Percentiles rank a stretch among this genome's conserved stretches.
Evolutionary conservation across 352 stramenopile genomes (phyloP).

Genomic region (Halophytophthora polymorphica): DNA sequence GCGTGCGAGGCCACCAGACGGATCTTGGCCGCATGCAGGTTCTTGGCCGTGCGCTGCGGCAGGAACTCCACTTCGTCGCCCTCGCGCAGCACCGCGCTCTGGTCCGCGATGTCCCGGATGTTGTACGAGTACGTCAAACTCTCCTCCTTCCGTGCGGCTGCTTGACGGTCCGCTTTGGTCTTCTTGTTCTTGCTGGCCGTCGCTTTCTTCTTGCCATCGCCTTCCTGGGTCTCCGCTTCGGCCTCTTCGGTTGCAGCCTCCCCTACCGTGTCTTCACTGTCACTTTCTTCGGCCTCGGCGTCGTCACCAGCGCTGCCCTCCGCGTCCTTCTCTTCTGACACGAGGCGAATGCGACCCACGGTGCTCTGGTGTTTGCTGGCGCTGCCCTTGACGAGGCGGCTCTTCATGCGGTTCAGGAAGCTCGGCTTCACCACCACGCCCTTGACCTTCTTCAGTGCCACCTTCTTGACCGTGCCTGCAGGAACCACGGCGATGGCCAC

Average conservation of each 20-base stretch:
- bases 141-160: slow-evolving; percentile 7
- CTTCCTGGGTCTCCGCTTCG: slow-evolving; percentile 2
- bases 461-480: slow-evolving; percentile 54
- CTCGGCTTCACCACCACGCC: slow-evolving; percentile 66
- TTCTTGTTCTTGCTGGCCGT: not conserved
- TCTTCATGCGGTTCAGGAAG: slow-evolving; percentile 50
- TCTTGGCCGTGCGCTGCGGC: slow-evolving; percentile 41
- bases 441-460: slow-evolving; percentile 28
- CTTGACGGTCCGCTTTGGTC: slow-evolving; percentile 24
- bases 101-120: slow-evolving; percentile 63
- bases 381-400: slow-evolving; percentile 34
- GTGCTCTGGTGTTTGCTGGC: slow-evolving; percentile 43
- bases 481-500: slow-evolving; percentile 46
- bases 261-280: slow-evolving; percentile 21
- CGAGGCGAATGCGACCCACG: slow-evolving; percentile 50
- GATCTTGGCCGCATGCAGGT: slow-evolving; percentile 50
- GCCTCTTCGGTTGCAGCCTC: slow-evolving; percentile 8
- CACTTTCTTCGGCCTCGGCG: slow-evolving; percentile 18
- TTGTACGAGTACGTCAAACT: slow-evolving; percentile 50
- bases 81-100: slow-evolving; percentile 52
- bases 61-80: slow-evolving; percentile 74
- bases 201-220: slow-evolving; percentile 10
- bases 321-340: slow-evolving; percentile 6
- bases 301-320: slow-evolving; percentile 21
- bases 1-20: slow-evolving; percentile 50